Percentiles rank a stretch among this genome's conserved stretches.
Conservation (phyloP, 768 basidiomycete genomes). For the Leccinum disarticulatum region DNA sequence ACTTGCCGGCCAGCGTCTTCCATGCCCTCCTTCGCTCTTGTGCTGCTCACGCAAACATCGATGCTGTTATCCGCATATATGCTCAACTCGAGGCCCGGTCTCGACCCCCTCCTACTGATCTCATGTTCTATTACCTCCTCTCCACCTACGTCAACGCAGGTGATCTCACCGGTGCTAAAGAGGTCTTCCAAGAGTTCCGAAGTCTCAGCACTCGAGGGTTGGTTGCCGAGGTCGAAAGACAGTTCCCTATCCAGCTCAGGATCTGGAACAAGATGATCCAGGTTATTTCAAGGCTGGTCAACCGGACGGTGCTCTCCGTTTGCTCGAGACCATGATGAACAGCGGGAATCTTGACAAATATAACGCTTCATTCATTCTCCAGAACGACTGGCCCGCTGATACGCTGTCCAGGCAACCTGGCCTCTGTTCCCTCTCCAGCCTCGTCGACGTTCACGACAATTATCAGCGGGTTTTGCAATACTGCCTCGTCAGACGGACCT, state of each 20-base stretch:
- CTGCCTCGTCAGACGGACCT: constrained; percentile 28
- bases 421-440: constrained; percentile 54
- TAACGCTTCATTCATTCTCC: neutral
- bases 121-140: constrained; percentile 56
- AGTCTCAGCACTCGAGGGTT: constrained; percentile 39
- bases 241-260: constrained; percentile 39
- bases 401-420: constrained; percentile 19
- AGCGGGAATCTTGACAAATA: constrained; percentile 28
- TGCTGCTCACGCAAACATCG: constrained; percentile 53
- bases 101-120: constrained; percentile 31
- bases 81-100: constrained; percentile 52
- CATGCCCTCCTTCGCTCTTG: constrained; percentile 59
- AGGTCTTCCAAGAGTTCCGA: constrained; percentile 64
- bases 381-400: neutral
- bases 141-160: constrained; percentile 53
- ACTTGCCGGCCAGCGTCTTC: constrained; percentile 45
- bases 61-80: constrained; percentile 65
- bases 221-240: constrained; percentile 18
- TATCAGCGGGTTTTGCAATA: constrained; percentile 62
- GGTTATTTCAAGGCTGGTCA: constrained; percentile 64
- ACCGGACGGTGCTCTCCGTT: constrained; percentile 58
- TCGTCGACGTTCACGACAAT: constrained; percentile 63
- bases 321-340: constrained; percentile 73
- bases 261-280: constrained; percentile 79
- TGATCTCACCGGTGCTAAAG: constrained; percentile 50